Percentiles rank a stretch among this genome's conserved stretches.
Conservation (phyloP, 2,329 filamentous ascomycete species). For the Orbilia ellipsospora region DNA sequence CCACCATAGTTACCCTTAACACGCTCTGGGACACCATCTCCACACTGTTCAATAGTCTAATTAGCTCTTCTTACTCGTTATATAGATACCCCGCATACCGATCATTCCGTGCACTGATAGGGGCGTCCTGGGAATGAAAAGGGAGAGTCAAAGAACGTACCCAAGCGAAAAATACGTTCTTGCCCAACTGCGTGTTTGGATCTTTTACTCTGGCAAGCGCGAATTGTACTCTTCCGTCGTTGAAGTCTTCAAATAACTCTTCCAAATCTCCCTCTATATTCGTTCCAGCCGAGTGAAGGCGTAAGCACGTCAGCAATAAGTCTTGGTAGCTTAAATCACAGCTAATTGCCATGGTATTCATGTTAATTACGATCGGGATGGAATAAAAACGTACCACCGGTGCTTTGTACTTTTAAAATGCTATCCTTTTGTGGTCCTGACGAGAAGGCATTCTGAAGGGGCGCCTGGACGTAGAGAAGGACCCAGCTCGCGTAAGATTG, state of each 20-base stretch:
- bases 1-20: conserved; percentile 99
- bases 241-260: conserved; percentile 94
- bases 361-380: conserved; percentile 52
- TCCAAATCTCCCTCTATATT: conserved; percentile 83
- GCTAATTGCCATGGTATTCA: not conserved
- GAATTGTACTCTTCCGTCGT: conserved; percentile 95
- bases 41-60: conserved; percentile 70
- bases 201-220: conserved; percentile 97
- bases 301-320: conserved; percentile 20
- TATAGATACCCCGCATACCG: conserved; percentile 10
- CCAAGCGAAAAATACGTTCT: conserved; percentile 93
- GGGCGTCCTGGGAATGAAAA: not conserved
- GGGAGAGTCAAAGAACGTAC: conserved; percentile 62
- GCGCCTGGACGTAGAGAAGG: conserved; percentile 90
- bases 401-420: conserved; percentile 90
- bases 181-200: conserved; percentile 87
- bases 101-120: not conserved
- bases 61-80: conserved; percentile 27
- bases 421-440: conserved; percentile 87
- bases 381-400: conserved; percentile 73
- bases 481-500: conserved; percentile 92
- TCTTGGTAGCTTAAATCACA: not conserved
- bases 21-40: conserved; percentile 95
- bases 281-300: not conserved
- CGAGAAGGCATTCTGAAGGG: conserved; percentile 92